Percentiles rank a stretch among this genome's conserved stretches.
Evolutionary conservation across 768 basidiomycete species (phyloP).

Genomic region (Suillus weaverae): DNA sequence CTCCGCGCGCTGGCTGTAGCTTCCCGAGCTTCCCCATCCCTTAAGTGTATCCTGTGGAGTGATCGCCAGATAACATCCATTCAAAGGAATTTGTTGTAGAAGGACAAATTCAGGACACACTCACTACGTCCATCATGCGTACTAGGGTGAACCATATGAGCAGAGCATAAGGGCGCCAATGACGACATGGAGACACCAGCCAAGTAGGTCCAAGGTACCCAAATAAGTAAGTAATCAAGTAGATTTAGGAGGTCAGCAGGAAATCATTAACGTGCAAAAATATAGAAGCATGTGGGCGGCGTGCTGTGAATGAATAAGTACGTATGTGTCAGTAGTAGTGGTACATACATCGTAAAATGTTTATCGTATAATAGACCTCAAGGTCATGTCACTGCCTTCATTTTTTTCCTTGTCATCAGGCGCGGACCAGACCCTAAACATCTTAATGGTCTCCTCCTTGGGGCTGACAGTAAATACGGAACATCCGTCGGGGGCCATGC

Average conservation of each 20-base stretch:
- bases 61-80: background rate
- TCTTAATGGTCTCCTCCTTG: slow-evolving; percentile 66
- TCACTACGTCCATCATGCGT: background rate
- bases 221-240: background rate
- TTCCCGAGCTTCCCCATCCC: background rate
- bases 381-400: slow-evolving; percentile 21
- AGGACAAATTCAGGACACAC: background rate
- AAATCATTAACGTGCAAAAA: slow-evolving; percentile 4
- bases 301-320: slow-evolving; percentile 11
- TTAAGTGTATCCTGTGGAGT: background rate
- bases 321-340: slow-evolving; percentile 8
- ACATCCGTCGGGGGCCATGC: slow-evolving; percentile 62
- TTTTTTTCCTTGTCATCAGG: slow-evolving; percentile 20
- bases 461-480: slow-evolving; percentile 65
- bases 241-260: background rate
- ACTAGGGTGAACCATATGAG: background rate
- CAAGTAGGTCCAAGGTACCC: too few species aligned
- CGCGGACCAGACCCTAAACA: slow-evolving; percentile 66
- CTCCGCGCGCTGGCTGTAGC: background rate
- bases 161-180: background rate
- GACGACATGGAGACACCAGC: too few species aligned
- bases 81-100: background rate
- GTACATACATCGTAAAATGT: slow-evolving; percentile 6
- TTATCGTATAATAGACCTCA: slow-evolving; percentile 30
- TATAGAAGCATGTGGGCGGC: background rate